Conservation (phyloP, 768 basidiomycete species). For the Boletellus ananiceps region DNA sequence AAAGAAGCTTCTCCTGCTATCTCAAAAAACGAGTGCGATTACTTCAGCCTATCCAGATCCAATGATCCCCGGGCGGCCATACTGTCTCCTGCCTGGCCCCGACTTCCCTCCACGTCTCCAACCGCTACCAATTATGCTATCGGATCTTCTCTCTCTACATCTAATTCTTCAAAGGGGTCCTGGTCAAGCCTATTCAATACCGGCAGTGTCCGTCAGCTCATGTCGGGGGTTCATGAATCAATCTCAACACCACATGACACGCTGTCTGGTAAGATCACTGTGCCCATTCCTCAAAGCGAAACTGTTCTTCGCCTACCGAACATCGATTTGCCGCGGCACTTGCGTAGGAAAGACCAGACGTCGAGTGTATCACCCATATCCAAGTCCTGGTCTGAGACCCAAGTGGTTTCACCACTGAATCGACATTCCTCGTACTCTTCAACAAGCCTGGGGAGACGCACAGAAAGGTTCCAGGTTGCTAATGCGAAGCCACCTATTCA, state of each 20-base stretch:
- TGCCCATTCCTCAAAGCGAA: constrained; percentile 24
- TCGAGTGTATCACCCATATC: constrained; percentile 36
- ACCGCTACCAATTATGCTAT: constrained; percentile 37
- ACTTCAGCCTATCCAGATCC: constrained; percentile 47
- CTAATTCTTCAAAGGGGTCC: constrained; percentile 66
- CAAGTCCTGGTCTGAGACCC: constrained; percentile 55
- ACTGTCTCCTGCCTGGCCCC: constrained; percentile 51
- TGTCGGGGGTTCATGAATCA: constrained; percentile 55
- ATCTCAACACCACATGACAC: constrained; percentile 37
- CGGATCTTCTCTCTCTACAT: constrained; percentile 41
- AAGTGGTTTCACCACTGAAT: constrained; percentile 23
- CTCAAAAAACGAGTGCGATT: constrained; percentile 43
- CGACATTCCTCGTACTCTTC: constrained; percentile 41
- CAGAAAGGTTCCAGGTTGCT: constrained; percentile 40
- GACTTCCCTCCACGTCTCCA: constrained; percentile 40
- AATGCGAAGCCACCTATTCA: constrained; percentile 26
- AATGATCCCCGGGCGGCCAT: constrained; percentile 37
- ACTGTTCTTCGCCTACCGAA: constrained; percentile 19
- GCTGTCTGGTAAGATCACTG: constrained; percentile 18
- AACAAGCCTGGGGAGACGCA: constrained; percentile 35
- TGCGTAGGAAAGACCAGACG: constrained; percentile 25
- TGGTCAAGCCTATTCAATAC: constrained; percentile 79
- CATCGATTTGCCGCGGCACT: constrained; percentile 28
- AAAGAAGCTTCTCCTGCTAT: constrained; percentile 15
- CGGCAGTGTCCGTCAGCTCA: constrained; percentile 62